Conservation (phyloP, 768 basidiomycete genomes). For the Russula lepida region DNA sequence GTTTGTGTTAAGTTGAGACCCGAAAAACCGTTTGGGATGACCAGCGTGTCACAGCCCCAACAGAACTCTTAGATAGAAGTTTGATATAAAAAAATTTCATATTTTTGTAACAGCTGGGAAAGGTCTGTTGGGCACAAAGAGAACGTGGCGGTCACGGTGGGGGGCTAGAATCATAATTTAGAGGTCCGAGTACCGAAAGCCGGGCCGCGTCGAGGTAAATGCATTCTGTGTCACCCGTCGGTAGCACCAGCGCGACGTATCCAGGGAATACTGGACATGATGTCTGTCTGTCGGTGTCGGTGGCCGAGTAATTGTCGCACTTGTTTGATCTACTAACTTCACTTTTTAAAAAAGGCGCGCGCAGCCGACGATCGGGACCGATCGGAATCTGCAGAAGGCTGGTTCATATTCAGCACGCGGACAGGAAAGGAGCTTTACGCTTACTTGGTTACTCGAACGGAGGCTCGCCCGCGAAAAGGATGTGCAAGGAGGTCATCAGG, state of each 20-base stretch:
- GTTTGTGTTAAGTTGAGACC: too few species aligned
- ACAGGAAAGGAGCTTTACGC: neutral
- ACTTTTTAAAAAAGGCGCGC: neutral
- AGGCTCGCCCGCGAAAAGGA: neutral
- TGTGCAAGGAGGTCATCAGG: neutral
- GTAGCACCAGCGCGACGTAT: constrained; percentile 1
- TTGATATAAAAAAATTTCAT: neutral
- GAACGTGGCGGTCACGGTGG: neutral
- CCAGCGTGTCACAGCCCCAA: neutral
- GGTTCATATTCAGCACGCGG: neutral
- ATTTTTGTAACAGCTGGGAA: neutral
- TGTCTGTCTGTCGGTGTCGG: neutral
- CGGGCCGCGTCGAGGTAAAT: constrained; percentile 1
- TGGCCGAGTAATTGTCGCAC: constrained; percentile 8
- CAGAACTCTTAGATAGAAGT: neutral
- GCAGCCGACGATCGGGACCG: constrained; percentile 15
- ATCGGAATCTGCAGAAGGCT: neutral
- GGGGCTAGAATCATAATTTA: neutral
- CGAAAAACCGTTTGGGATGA: too few species aligned
- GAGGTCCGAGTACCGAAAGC: neutral
- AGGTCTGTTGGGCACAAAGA: neutral
- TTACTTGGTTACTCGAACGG: neutral
- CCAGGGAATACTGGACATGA: neutral
- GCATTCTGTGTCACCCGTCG: constrained; percentile 6
- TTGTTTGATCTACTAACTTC: constrained; percentile 7